These are phyloP conservation scores for Takakia lepidozioides DNA, from an alignment of 225 moss, liverwort and hornwort species.

Conservation along the genomic window DNA sequence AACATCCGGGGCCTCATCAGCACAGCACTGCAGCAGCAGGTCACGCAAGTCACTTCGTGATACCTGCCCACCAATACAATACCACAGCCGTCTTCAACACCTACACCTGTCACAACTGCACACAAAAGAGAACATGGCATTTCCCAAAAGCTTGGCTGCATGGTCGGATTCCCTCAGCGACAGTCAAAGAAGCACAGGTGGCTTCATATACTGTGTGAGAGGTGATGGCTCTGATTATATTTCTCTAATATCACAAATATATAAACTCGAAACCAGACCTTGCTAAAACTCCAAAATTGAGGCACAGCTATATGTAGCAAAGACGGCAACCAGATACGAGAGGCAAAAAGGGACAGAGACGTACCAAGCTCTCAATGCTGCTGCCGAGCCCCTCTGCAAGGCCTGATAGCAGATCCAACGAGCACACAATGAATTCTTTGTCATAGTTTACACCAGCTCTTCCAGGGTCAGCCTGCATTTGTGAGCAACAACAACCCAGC, in stretches of 20 bases:
- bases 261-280: no score
- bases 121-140: no score
- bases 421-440: conserved; percentile 98
- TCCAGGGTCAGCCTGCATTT: conserved; percentile 92
- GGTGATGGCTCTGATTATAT: no score
- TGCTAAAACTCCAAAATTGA: no score
- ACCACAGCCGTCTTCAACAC: no score
- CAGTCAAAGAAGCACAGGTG: no score
- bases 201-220: no score
- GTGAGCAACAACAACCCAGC: no score
- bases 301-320: not conserved
- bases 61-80: conserved; percentile 27
- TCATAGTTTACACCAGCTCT: conserved; percentile 95
- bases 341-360: conserved; percentile 1
- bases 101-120: no score
- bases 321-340: not conserved
- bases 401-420: conserved; percentile 94
- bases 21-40: conserved; percentile 90
- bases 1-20: conserved; percentile 92
- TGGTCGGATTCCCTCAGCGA: no score
- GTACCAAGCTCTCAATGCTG: conserved; percentile 95
- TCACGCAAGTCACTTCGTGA: conserved; percentile 92
- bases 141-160: no score
- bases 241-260: no score
- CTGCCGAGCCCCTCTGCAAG: conserved; percentile 97